Conservation (phyloP, 495 filamentous ascomycete genomes). For the Podospora pseudocomata region DNA sequence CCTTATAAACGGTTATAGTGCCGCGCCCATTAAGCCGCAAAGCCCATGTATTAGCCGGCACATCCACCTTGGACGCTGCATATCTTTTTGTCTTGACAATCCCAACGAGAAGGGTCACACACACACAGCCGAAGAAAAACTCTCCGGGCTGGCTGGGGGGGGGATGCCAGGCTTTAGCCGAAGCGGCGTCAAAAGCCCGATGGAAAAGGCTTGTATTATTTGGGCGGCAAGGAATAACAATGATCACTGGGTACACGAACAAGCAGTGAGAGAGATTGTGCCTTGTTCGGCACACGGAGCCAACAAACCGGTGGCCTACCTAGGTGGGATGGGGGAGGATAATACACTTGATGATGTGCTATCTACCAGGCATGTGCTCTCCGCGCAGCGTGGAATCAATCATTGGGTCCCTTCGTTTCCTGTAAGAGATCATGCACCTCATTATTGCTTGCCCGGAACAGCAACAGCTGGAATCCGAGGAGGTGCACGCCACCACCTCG, state of each 20-base stretch:
- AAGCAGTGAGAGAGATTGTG: background rate
- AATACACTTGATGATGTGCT: background rate
- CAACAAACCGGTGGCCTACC: background rate
- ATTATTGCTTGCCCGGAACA: background rate
- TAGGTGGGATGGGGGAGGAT: background rate
- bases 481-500: background rate
- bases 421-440: background rate
- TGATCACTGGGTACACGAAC: background rate
- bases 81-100: background rate
- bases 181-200: background rate
- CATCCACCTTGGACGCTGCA: background rate
- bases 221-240: background rate
- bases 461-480: background rate
- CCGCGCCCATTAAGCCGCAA: constrained; percentile 14
- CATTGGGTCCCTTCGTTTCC: background rate
- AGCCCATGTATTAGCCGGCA: constrained; percentile 12
- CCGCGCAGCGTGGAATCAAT: too few species aligned
- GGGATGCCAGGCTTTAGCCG: background rate
- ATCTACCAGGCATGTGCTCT: background rate
- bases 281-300: background rate
- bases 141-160: background rate
- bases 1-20: constrained; percentile 2
- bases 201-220: background rate
- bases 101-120: background rate
- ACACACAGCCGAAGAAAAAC: background rate